Evolutionary conservation across 2,329 filamentous ascomycete species (phyloP), one percentile per base, ranked within the genome.

Genomic region (Penicillium sp.): DNA sequence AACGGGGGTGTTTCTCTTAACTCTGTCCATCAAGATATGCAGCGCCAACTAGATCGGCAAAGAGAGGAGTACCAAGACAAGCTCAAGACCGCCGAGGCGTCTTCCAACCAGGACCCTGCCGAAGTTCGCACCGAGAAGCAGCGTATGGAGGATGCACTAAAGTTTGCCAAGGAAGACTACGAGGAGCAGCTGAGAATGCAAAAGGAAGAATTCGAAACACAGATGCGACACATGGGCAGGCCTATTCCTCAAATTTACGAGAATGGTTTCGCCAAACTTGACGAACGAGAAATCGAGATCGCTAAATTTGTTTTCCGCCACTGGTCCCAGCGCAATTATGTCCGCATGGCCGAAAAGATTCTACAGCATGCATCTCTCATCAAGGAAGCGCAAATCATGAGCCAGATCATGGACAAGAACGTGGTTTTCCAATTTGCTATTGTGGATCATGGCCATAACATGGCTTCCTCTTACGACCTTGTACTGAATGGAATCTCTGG

Each of bases 381-480:
- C 57, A 99, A 99, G 73, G 95, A 99, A 75, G 95, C 95, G 1
- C 95, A 99, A 71, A 88, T 99, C 59, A 95, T 99, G 91, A 96
- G 93, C 78, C 93, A 96, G 67, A 91, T 96, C 68, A 90, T 99
- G 79, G 91, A 95, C 65, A 95, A 97, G 73, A 87, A 87, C 63
- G 90, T 97, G 9, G 88, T 93, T 21, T 98, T 99, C 72, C 95
- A 99, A 73, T 99, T 98, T 72, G 89, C 91, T 13, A 88, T 97
- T 55, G 87, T 98, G 31, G 93, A 97, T 67, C 81, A 89, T 61
- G 95, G 95, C 1, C 93, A 99, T 69, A 88, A 87, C 23, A 84
- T 96, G 64, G 93, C 90, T 66, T 99, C 95, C 3, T 96, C 93
- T 1, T 99, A 99, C 75, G 95, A 99, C 74, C 89, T 99, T 77